These are phyloP conservation scores for Platismatia glauca DNA, from an alignment of 495 filamentous ascomycete species.

Conservation along the genomic window DNA sequence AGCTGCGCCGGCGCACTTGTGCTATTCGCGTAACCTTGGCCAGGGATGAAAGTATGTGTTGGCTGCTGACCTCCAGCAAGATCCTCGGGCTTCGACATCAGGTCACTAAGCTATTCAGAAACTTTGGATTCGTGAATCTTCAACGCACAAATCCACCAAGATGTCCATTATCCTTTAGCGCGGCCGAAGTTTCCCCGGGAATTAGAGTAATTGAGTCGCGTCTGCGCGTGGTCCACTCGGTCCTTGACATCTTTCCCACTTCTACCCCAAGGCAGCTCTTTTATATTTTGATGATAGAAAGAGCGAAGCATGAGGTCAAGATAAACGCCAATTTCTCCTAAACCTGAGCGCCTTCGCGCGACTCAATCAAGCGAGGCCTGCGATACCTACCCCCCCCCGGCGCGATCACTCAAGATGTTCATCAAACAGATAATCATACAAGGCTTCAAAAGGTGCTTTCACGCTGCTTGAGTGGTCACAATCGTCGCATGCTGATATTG, in stretches of 20 bases:
- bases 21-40: conserved; percentile 45
- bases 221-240: not conserved
- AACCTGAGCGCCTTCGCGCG: not conserved
- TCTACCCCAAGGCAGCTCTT: not conserved
- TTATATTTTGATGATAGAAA: not conserved
- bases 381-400: not conserved
- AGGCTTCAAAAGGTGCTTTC: conserved; percentile 89
- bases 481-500: not conserved
- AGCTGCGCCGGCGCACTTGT: conserved; percentile 21
- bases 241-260: conserved; percentile 1
- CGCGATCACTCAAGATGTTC: conserved; percentile 51
- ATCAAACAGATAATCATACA: conserved; percentile 99
- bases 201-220: conserved; percentile 9
- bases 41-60: conserved; percentile 45
- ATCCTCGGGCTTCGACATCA: conserved; percentile 25
- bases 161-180: not conserved
- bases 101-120: not conserved
- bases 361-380: not conserved
- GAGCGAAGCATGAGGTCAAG: not conserved
- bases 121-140: not conserved
- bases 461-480: not conserved
- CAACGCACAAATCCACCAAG: not conserved
- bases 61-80: conserved; percentile 42
- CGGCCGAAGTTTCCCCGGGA: not conserved
- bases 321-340: not conserved